A percentile compares a stretch with the other conserved stretches of the same genome.
Conservation (phyloP, 192 early-diverging fungal species). For the Coemansia sp. region DNA sequence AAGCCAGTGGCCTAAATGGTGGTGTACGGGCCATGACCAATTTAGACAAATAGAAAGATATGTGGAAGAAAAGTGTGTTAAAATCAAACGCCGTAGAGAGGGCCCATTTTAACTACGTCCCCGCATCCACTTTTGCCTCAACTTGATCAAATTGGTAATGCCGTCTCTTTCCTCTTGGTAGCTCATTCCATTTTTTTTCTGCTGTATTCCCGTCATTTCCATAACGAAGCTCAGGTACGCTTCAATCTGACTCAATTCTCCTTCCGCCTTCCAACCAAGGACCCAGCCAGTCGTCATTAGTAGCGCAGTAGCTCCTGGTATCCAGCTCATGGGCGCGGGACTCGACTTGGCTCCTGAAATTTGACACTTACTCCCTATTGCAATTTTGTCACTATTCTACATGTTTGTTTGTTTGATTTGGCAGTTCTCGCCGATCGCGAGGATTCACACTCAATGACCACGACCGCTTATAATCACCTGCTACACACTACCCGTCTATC, state of each 20-base stretch:
- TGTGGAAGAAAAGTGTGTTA: not conserved
- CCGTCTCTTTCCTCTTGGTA: not conserved
- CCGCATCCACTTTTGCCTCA: not conserved
- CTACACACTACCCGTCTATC: not conserved
- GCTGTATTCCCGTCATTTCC: not conserved
- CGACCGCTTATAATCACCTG: not conserved
- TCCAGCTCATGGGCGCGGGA: not conserved
- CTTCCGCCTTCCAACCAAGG: not conserved
- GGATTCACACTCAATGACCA: not conserved
- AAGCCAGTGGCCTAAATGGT: conserved; percentile 9
- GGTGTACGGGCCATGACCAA: not conserved
- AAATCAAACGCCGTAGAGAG: too few species aligned
- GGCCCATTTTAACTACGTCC: not conserved
- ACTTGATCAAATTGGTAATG: not conserved
- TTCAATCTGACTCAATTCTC: not conserved
- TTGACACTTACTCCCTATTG: not conserved
- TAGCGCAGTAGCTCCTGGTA: not conserved
- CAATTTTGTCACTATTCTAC: not conserved
- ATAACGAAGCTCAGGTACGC: conserved; percentile 25
- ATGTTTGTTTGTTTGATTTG: not conserved
- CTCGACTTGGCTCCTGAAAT: not conserved
- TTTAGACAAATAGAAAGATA: not conserved
- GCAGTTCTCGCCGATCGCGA: not conserved
- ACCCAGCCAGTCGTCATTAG: not conserved
- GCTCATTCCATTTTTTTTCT: not conserved